These are phyloP conservation scores for Aspergillus carlsbadensis DNA, from an alignment of 495 filamentous ascomycete species.

Conservation along the genomic window DNA sequence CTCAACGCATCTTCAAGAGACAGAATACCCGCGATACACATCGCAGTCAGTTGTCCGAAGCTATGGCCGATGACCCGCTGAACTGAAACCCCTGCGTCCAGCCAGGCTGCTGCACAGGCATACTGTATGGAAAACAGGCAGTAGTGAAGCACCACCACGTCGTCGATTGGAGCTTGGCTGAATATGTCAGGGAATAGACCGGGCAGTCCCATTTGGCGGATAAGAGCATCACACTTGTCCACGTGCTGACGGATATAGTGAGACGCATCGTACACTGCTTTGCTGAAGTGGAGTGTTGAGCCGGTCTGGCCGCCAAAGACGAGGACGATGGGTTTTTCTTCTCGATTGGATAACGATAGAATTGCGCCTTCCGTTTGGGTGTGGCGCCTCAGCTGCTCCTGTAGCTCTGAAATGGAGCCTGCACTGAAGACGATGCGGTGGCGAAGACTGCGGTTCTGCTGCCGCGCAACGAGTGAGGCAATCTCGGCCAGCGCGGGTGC, in stretches of 20 bases:
- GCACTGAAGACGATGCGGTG: not conserved
- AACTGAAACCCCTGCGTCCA: not conserved
- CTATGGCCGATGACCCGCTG: not conserved
- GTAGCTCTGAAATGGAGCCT: not conserved
- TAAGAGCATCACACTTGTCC: conserved; percentile 30
- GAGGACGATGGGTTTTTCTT: not conserved
- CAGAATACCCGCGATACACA: conserved; percentile 4
- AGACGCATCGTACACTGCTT: not conserved
- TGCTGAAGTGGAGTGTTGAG: not conserved
- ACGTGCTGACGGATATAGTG: conserved; percentile 29
- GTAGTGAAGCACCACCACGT: conserved; percentile 40
- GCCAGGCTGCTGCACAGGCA: conserved; percentile 4
- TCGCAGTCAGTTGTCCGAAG: conserved; percentile 6
- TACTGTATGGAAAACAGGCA: conserved; percentile 11
- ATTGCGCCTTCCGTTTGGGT: not conserved
- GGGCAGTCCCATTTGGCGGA: conserved; percentile 25
- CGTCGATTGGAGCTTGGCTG: conserved; percentile 25
- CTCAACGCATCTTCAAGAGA: not conserved
- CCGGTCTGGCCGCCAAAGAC: conserved; percentile 3
- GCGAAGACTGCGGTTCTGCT: not conserved
- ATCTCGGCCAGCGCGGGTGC: not conserved
- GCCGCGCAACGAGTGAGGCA: not conserved
- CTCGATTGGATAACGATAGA: not conserved
- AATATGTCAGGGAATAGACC: conserved; percentile 48
- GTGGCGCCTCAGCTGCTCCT: not conserved